Evolutionary conservation across 768 basidiomycete genomes (phyloP), one percentile per base, ranked within the genome.

Genomic region (Naganishia kalamii): DNA sequence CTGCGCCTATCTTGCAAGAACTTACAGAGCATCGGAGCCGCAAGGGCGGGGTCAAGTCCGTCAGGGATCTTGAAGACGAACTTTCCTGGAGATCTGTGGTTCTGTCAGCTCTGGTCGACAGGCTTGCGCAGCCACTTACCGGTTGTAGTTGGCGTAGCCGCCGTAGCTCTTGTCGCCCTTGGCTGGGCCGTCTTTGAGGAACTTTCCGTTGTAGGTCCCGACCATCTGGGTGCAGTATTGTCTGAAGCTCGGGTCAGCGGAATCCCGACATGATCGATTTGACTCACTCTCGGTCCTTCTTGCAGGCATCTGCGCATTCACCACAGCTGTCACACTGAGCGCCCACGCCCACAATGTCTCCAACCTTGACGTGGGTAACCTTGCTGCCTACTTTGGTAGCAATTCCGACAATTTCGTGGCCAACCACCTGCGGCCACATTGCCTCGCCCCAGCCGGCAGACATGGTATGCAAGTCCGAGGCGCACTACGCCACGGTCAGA

Each of bases 61-160:
- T 87, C 15, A 85, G 87, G 88, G 84, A 87, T 40, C 70, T 88
- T 63, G 82, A 87, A 72, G 76, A 79, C 41, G 85, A 90, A 76
- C 85, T 74, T 74, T 13, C 63, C 52, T 65, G 65, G 35, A 66
- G 74, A 60, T 69, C 62, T 63, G 21, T 19, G 33, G 25, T 17
- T 3, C 60, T 2, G 32, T 32, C 30, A 46, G 60, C 59, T 8
- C n/a, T 11, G 6, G 25, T n/a, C n/a, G 37, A 43, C 21, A 29
- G 43, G 35, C 10, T 40, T 3, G 15, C 19, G 33, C 6, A 12
- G 27, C 5, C 27, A 35, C 47, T 21, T 63, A 63, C 47, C 64
- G 54, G 60, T 65, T 59, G 63, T 64, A 68, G 32, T 52, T 54
- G 2, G 67, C 62, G 62, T 67, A 67, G 13, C 74, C 74, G 17